Conservation (phyloP, 176 grass and related monocot species). For the Areca catechu region DNA sequence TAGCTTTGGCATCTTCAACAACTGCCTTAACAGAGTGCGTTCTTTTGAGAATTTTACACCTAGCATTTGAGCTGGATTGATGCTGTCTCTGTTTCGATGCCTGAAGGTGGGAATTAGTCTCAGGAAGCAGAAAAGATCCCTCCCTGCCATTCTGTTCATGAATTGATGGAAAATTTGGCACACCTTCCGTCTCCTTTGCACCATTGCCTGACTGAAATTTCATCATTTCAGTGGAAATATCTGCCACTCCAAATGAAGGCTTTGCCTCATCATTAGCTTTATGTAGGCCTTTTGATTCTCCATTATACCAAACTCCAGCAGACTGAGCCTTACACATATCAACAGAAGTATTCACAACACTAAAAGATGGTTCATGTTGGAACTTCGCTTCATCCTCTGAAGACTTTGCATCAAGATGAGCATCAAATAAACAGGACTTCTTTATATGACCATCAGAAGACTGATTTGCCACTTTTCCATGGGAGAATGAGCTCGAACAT, state of each 20-base stretch:
- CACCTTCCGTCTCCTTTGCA: constrained; percentile 9
- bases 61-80: constrained; percentile 29
- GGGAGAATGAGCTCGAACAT: constrained; percentile 70
- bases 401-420: constrained; percentile 55
- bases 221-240: constrained; percentile 50
- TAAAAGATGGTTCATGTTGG: constrained; percentile 55
- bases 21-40: constrained; percentile 45
- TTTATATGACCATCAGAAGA: constrained; percentile 32
- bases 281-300: constrained; percentile 27
- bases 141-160: constrained; percentile 48
- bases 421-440: constrained; percentile 34
- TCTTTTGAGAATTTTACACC: constrained; percentile 39
- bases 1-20: constrained; percentile 67
- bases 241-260: constrained; percentile 58
- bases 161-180: constrained; percentile 24
- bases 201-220: no score
- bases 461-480: constrained; percentile 35
- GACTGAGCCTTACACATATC: constrained; percentile 25
- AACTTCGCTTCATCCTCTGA: constrained; percentile 38
- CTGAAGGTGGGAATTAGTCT: constrained; percentile 34
- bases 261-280: constrained; percentile 39
- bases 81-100: constrained; percentile 33
- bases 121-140: constrained; percentile 20
- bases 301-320: constrained; percentile 34
- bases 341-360: constrained; percentile 37